Evolutionary conservation across 176 grass and related monocot species (phyloP), one percentile per base, ranked within the genome.

Genomic region (Lolium rigidum): DNA sequence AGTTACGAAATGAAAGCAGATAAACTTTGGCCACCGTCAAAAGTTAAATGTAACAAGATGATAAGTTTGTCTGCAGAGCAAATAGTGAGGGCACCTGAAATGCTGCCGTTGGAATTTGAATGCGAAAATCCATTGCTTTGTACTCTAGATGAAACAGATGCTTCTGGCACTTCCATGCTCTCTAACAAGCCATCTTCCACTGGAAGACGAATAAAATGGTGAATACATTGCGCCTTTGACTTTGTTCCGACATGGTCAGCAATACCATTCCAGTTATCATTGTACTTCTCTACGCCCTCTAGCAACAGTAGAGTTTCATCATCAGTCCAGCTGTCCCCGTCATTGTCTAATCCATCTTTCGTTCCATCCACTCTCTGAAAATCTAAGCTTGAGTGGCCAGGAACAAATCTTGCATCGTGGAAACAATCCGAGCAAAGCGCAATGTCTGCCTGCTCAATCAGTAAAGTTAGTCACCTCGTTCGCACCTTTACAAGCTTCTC

Each of bases 201-300:
- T 3, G 94, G 97, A 89, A 99, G 88, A 85, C 94, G 78, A 70
- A 99, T 87, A 90, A 93, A 99, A 88, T 96, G 92, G 24, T 94
- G 80, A 91, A 96, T 93, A 83, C 97, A 99, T 86, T 96, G 97
- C 37, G 90, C 90, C 80, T 96, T 99, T 62, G 97, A 93, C 75
- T 99, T 99, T 38, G 94, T 90, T 31, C 88, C 85, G 2, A 99
- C 94, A 87, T 99, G 92, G 37, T 92, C 90, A 24, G 94, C 92
- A 80, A 99, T 91, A 89, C 89, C 87, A 85, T 88, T 94, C 97
- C 97, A 99, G 79, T 92, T 94, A 61, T 99, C 94, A 70, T 90
- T 91, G 81, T 89, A 90, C 82, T 99, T 99, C 52, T 96, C 97
- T 87, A 99, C 86, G 21, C 86, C 92, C 85, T 99, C 97, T 84